phyloP scores from a whole-genome alignment of 140 eudicot species.

The Erigeron philadelphicus region DNA sequence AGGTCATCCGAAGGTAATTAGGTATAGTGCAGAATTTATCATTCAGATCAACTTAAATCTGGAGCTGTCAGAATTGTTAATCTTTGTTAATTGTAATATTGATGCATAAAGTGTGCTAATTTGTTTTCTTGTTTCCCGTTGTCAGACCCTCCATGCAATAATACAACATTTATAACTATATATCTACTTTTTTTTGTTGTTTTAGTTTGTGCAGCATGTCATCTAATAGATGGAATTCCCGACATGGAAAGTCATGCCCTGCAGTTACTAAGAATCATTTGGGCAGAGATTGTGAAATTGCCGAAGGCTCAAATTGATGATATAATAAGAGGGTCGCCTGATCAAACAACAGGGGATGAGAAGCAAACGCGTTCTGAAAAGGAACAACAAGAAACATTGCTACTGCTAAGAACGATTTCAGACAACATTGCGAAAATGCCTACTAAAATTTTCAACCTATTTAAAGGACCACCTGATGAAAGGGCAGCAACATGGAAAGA shows the following conservation, averaged over 20 bases:
- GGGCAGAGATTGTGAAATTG: constrained; percentile 9
- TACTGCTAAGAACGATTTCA: constrained; percentile 5
- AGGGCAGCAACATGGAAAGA: neutral
- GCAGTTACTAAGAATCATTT: constrained; percentile 13
- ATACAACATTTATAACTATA: no score
- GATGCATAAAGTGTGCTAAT: no score
- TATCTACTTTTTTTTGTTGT: neutral
- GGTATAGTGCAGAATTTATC: no score
- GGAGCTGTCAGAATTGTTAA: no score
- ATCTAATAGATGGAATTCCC: neutral
- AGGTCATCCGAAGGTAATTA: no score
- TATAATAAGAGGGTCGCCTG: neutral
- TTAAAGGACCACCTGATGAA: neutral
- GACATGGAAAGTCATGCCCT: constrained; percentile 6
- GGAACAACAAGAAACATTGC: neutral
- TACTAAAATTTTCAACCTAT: neutral
- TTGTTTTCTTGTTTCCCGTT: no score
- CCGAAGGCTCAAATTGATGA: constrained; percentile 14
- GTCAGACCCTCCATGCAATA: no score
- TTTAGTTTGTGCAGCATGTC: neutral
- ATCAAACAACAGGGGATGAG: constrained; percentile 7
- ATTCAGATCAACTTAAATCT: no score
- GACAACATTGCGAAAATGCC: neutral
- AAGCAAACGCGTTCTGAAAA: constrained; percentile 5
- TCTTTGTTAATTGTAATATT: no score